Base-by-base conservation (phyloP, 1,284 basidiomycete species). In the Pseudozyma sp. region DNA sequence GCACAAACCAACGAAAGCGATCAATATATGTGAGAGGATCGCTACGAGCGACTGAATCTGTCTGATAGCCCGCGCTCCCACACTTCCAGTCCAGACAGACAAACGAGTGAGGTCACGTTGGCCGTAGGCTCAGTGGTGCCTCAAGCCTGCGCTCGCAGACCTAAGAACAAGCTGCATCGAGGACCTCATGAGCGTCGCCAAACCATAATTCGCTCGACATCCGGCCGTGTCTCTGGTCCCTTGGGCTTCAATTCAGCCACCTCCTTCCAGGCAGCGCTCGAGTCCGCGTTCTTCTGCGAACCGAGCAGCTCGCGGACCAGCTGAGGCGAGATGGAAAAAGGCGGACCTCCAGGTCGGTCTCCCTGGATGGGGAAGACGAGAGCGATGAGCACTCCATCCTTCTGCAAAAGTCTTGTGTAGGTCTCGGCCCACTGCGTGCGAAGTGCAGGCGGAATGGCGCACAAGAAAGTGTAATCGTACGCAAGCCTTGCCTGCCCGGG, bases 391-490 rank as follows among this genome's bases (percentile, higher is more conserved):
- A 74, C 29, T 4, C 54, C 78, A 11, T 64, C 70, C 48, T 69
- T 71, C 19, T 56, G 57, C 48, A 70, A 9, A n/a, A 74, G 46
- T 5, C 72, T 58, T 1, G 78, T 72, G 58, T 80, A 77, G 5
- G 76, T 75, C 57, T 77, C 59, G 3, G 73, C 75, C 78, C 78
- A 80, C 4, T 35, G 35, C 3, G 58, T 19, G 7, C 75, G 60
- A 11, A 76, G 66, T 13, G 64, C 44, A 11, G 78, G 78, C 4
- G 73, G 78, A 17, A 80, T 62, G 14, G 78, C 78, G 43, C 78
- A 80, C 30, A 80, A 54, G 60, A 80, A 80, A 5, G 78, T 80
- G 51, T 80, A 80, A 48, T 80, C 78, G 57, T 80, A 80, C 4
- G 69, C 65, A 11, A 80, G 57, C 9, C 33, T 50, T 13, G 34